Base-by-base conservation (phyloP, 2,329 filamentous ascomycete species). In the Rutstroemia sydowiana region DNA sequence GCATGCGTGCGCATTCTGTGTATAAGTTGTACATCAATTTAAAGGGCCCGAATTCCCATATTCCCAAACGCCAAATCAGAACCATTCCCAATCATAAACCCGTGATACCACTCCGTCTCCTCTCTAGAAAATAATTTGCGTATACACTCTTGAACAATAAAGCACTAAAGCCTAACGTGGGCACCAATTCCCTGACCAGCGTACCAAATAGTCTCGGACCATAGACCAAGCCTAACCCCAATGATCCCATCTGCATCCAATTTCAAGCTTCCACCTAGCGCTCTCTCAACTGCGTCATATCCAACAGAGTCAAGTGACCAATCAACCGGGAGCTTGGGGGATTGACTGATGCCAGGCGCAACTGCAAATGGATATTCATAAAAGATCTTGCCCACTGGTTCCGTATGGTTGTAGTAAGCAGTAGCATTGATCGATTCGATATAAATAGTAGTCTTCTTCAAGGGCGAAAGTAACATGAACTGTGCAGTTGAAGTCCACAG, bases 401-500 rank as follows among this genome's bases (percentile, higher is more conserved):
- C 82, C 8, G 83, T 87, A 55, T 87, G 79, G 57, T 95, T 89
- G 68, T 95, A 95, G 55, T 82, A 85, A 0, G 93, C 90, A 1
- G 85, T 89, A 6, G 92, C 92, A 63, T 95, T 85, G 61, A 97
- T 78, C 46, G 75, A 77, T 34, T 88, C 88, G 56, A 98, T 78
- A 61, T 82, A 87, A 16, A 97, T 70, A 1, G 82, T 88, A 47
- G 86, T 86, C 53, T 82, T 73, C 37, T 74, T 70, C 8, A 97
- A 73, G 0, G 93, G 93, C 0, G 91, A 96, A 36, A 84, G 76
- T 20, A 97, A 76, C 0, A 80, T 83, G 68, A 98, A 96, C 1
- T 85, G 82, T 3, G 92, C 92, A 0, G 89, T 90, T 0, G 89
- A 95, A 14, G 88, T 87, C 57, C 93, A 77, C 48, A 97, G 70